Evolutionary conservation across 2,329 filamentous ascomycete genomes (phyloP).

Genomic region (Lasiodiplodia gonubiensis): DNA sequence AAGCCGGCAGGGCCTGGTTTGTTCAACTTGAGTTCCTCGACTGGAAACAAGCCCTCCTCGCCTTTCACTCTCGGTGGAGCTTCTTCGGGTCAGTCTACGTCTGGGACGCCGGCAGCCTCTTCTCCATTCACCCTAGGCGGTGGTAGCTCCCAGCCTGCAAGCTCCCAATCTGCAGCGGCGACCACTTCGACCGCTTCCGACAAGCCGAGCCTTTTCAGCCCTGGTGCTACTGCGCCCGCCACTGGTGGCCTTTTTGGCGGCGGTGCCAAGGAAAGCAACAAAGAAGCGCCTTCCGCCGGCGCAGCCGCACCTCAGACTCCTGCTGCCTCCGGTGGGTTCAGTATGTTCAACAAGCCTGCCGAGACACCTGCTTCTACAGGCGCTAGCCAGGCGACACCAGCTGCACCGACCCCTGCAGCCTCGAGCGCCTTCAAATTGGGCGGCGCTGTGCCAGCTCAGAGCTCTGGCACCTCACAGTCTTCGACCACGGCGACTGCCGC

Average conservation of each 20-base stretch:
- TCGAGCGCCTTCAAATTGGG: slow-evolving; percentile 10
- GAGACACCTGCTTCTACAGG: slow-evolving; percentile 19
- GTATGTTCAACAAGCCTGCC: slow-evolving; percentile 19
- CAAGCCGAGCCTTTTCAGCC: slow-evolving; percentile 25
- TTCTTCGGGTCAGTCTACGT: slow-evolving; percentile 10
- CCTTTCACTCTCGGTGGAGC: slow-evolving; percentile 37
- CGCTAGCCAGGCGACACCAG: slow-evolving; percentile 2
- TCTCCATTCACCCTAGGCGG: slow-evolving; percentile 9
- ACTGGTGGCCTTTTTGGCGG: slow-evolving; percentile 30
- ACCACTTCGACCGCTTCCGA: slow-evolving; percentile 1
- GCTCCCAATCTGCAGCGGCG: slow-evolving; percentile 2
- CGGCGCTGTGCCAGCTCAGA: slow-evolving; percentile 6
- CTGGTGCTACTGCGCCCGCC: slow-evolving; percentile 8
- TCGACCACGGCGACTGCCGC: slow-evolving; percentile 19
- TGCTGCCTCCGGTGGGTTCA: slow-evolving; percentile 14
- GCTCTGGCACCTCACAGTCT: slow-evolving; percentile 16
- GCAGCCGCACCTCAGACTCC: slow-evolving; percentile 33
- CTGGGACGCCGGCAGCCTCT: slow-evolving; percentile 21
- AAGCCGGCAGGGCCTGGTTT: slow-evolving; percentile 2
- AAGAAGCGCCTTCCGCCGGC: slow-evolving; percentile 33
- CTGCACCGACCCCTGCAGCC: slow-evolving; percentile 10
- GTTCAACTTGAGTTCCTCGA: slow-evolving; percentile 25
- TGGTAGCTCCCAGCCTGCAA: slow-evolving; percentile 4
- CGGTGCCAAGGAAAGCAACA: slow-evolving; percentile 27
- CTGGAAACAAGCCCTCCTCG: slow-evolving; percentile 39